Base-by-base conservation (phyloP, 371 early-diverging fungal species). In the Apophysomyces variabilis region DNA sequence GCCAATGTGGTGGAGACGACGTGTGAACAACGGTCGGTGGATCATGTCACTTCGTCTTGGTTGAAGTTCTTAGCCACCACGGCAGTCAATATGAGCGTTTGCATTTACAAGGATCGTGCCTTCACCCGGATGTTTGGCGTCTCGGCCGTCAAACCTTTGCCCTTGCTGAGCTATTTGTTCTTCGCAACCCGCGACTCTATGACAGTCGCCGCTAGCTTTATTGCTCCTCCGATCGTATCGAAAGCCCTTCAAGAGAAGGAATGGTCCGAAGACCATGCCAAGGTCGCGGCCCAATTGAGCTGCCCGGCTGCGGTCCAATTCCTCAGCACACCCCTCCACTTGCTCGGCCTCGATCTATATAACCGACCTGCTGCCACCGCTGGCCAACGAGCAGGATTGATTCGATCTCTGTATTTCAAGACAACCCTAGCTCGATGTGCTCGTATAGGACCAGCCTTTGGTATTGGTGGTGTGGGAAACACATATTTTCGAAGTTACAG, bases 371-470 rank as follows among this genome's bases (percentile, higher is more conserved):
- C 38, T 3, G 77, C 64, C 5, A 43, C 74, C 4, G 0, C 66
- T 1, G n/a, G 37, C 3, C 73, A 82, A 45, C 74, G 87, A 18
- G 4, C 47, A 7, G 67, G 66, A 26, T 64, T 83, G n/a, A 74
- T 91, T 18, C 60, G 68, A 50, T 70, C 65, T 58, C 84, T 85
- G 60, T 91, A 91, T 68, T 35, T 77, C n/a, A 82, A 78, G 65
- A 82, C 86, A 21, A 73, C 85, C 0, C 58, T 83, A 8, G 90
- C 89, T 32, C 74, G 90, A 39, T 79, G 87, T 47, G 89, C 68
- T 35, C 74, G 91, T 64, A 90, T 91, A 57, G 86, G 85, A 26
- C 90, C 91, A 5, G 91, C 91, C 45, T 90, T 87, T 74, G 89
- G 91, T 58, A 79, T 91, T 58, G 90, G 89, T 50, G 90, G 89